Evolutionary conservation across 2,329 filamentous ascomycete genomes (phyloP).

Genomic region (Penicillium sp.): DNA sequence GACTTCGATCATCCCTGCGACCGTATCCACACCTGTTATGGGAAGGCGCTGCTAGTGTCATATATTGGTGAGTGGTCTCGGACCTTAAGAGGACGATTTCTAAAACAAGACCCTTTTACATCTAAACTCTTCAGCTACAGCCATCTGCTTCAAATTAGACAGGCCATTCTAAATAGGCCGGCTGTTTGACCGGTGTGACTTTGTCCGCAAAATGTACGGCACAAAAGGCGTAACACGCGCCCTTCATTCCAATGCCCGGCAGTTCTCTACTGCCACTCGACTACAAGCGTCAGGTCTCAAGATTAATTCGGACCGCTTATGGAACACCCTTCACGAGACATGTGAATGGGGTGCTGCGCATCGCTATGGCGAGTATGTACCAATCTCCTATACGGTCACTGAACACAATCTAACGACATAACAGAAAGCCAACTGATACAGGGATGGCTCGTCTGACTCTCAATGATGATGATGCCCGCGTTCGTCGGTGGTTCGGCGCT

Average conservation of each 20-base stretch:
- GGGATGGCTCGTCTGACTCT: conserved; percentile 71
- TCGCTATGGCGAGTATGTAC: conserved; percentile 27
- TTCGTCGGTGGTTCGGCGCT: conserved; percentile 66
- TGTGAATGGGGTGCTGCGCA: conserved; percentile 32
- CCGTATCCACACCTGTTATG: neutral
- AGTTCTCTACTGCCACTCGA: conserved; percentile 12
- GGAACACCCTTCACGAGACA: conserved; percentile 30
- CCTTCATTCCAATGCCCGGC: conserved; percentile 8
- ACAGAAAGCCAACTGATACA: conserved; percentile 23
- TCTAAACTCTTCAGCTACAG: neutral
- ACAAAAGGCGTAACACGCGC: conserved; percentile 3
- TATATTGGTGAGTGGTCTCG: neutral
- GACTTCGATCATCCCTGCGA: neutral
- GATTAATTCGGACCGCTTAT: conserved; percentile 27
- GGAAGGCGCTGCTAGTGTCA: conserved; percentile 1
- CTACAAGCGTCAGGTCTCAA: conserved; percentile 21
- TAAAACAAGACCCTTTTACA: neutral
- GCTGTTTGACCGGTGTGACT: neutral
- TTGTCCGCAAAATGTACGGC: conserved; percentile 7
- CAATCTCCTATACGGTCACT: neutral
- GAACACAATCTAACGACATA: neutral
- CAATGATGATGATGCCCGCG: conserved; percentile 64
- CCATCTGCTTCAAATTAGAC: neutral
- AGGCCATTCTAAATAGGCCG: neutral
- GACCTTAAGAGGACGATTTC: neutral